Evolutionary conservation across 2,329 filamentous ascomycete genomes (phyloP).

Genomic region (Diaporthe destruens): DNA sequence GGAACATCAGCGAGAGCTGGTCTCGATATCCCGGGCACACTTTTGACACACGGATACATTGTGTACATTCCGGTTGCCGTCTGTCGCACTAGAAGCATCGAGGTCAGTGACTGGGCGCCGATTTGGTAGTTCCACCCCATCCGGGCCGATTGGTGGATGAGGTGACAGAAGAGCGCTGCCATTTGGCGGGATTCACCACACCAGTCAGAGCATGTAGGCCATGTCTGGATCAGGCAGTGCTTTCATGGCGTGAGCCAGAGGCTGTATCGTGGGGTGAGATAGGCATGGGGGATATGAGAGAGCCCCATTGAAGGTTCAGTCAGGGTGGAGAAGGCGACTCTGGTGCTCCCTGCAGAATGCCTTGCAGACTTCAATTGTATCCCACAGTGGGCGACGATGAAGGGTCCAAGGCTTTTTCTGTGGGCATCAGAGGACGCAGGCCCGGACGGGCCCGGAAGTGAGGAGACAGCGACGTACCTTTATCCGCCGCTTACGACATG

Average conservation of each 20-base stretch:
- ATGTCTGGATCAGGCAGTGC: neutral
- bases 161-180: neutral
- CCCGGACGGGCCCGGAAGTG: neutral
- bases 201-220: neutral
- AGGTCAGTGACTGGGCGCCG: slow-evolving; percentile 29
- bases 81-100: slow-evolving; percentile 67
- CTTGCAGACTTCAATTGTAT: neutral
- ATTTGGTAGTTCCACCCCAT: neutral
- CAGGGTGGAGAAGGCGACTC: neutral
- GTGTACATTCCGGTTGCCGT: slow-evolving; percentile 69
- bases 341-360: neutral
- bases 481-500: slow-evolving; percentile 66
- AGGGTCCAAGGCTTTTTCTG: neutral
- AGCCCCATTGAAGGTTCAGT: neutral
- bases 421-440: neutral
- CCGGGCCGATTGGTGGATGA: too few relatives aligned
- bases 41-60: slow-evolving; percentile 71
- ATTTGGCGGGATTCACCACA: slow-evolving; percentile 6
- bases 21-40: slow-evolving; percentile 74
- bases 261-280: neutral
- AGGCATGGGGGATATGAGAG: neutral
- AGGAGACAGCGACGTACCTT: slow-evolving; percentile 57
- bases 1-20: slow-evolving; percentile 74
- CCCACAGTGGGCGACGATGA: slow-evolving; percentile 9
- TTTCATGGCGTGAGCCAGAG: neutral